Evolutionary conservation across 2,329 filamentous ascomycete genomes (phyloP), one percentile per base, ranked within the genome.

Genomic region (Colletotrichum acutatum): DNA sequence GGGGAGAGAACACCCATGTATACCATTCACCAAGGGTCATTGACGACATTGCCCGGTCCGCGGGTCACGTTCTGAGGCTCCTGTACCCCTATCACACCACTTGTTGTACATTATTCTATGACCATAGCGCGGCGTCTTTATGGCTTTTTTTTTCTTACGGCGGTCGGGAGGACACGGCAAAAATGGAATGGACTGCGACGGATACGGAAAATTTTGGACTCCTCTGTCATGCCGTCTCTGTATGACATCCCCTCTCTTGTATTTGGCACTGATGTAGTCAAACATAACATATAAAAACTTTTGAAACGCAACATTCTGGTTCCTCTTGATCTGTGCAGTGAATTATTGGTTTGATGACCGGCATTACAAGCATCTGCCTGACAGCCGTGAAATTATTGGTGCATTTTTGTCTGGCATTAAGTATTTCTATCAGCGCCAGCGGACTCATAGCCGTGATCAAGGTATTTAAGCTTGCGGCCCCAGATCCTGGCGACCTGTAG

Each of bases 181-280:
- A 68, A 76, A 68, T 58, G 28, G 53, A 34, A 34, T 52, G 59
- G 54, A 59, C 42, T 53, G 59, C 56, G 70, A 63, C 64, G 54
- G 61, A 69, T 34, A 74, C 26, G 59, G 60, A 65, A 69, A 64
- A 69, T 5, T 34, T 71, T 32, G 66, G 60, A 49, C 58, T 64
- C 53, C 49, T 65, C 53, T 72, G 74, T 75, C 74, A 75, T 75
- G 74, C 68, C 74, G 56, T 64, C 58, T 24, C 34, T 68, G 77
- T 76, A 77, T 82, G 81, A 78, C 81, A 82, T 82, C 81, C 80
- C 81, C 81, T 83, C 82, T 83, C 82, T 83, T 81, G 80, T 80
- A 80, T 57, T 58, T 70, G 46, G 19, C 54, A 70, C 60, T 16
- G 26, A 71, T 30, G 34, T 71, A 66, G 63, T 66, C 54, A 30